Percentiles rank a stretch among this genome's conserved stretches.
phyloP scores from a whole-genome alignment of 2,329 filamentous ascomycete species.

The Paecilomyces sp. region DNA sequence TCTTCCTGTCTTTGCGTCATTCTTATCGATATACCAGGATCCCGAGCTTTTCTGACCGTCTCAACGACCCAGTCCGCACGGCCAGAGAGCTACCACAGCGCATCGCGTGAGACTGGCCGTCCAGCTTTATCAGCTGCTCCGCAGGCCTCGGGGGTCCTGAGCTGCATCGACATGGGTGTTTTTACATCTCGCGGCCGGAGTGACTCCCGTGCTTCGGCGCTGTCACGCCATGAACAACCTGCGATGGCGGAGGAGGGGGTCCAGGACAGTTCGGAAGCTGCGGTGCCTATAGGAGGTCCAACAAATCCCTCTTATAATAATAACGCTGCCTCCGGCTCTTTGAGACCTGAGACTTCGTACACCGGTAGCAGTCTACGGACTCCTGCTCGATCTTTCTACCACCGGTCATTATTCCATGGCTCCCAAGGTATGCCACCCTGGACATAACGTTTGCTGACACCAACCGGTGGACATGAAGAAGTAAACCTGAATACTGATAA shows the following conservation, averaged over 20 bases:
- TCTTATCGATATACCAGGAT: neutral
- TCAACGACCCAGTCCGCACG: neutral
- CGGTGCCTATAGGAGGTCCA: constrained; percentile 20
- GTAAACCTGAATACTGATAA: neutral
- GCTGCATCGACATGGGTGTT: constrained; percentile 16
- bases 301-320: constrained; percentile 13
- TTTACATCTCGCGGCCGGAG: constrained; percentile 21
- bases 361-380: constrained; percentile 30
- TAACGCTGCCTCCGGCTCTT: constrained; percentile 18
- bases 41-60: neutral
- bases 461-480: neutral
- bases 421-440: constrained; percentile 24
- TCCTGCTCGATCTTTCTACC: constrained; percentile 38
- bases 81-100: neutral
- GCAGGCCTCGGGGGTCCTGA: neutral
- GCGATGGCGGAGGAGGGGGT: constrained; percentile 15
- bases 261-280: constrained; percentile 8
- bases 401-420: constrained; percentile 39
- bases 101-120: neutral
- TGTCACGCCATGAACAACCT: constrained; percentile 13
- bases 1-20: neutral
- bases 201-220: constrained; percentile 15
- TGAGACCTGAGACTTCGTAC: constrained; percentile 20
- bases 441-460: neutral
- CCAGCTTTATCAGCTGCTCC: neutral